Evolutionary conservation across 2,329 filamentous ascomycete species (phyloP), one percentile per base, ranked within the genome.

Genomic region (Beauveria rudraprayagi): DNA sequence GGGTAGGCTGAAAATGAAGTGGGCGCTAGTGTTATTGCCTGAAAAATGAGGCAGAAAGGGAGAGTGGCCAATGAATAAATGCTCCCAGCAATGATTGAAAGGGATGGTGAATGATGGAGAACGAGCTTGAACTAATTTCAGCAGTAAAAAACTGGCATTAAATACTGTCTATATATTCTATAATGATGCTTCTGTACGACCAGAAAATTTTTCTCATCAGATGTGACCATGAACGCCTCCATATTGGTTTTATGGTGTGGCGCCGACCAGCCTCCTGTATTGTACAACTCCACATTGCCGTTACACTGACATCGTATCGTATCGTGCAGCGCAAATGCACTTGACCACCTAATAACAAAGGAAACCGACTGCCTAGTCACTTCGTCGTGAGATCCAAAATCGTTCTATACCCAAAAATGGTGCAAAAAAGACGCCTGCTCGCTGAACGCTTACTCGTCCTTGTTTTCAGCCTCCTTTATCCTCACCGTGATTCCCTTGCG

Each of bases 401-500:
- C 1, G 14, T 41, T 28, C 26, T 28, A 44, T 56, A 46, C 22
- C 40, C 40, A 43, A 44, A 16, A 8, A 30, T 28, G 16, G 5
- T 43, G 22, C 40, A 56, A 16, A 43, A 30, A 56, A 24, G 19
- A 24, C n/a, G 6, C 17, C 9, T 22, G 10, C n/a, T n/a, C 44
- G 3, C 19, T 22, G 19, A 16, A 19, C 17, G 68, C 67, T 54
- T 72, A 68, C 19, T 78, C 74, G 30, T 77, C 74, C 2, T 75
- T 72, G 14, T 43, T 40, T 37, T 60, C 51, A 2, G 40, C 56
- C 65, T 76, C 73, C 64, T 77, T 75, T 64, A 80, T 67, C 66
- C 75, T 75, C 22, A 82, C 72, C 2, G 73, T 73, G 5, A 78
- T 69, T 30, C 73, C 73, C 63, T 72, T 75, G 37, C 71, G 71